These are phyloP conservation scores for Exidia glandulosa DNA, from an alignment of 768 basidiomycete genomes.

Conservation along the genomic window DNA sequence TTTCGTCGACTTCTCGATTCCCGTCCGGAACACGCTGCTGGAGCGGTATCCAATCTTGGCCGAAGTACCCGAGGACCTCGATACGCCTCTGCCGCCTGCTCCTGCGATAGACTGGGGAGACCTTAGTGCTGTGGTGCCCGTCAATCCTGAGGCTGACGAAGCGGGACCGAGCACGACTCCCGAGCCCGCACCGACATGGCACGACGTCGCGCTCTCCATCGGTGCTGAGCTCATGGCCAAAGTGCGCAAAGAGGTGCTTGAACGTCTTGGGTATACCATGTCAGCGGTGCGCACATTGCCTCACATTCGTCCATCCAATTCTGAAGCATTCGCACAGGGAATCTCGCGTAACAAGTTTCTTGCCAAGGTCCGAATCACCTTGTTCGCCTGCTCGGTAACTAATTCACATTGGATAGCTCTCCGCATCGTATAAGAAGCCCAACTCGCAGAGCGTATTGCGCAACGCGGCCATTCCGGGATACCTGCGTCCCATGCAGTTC, in stretches of 20 bases:
- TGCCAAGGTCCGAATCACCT: constrained; percentile 54
- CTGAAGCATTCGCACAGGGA: constrained; percentile 37
- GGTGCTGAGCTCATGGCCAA: constrained; percentile 80
- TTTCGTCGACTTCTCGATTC: constrained; percentile 82
- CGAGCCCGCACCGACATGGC: constrained; percentile 50
- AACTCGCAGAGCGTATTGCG: constrained; percentile 77
- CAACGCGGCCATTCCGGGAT: constrained; percentile 71
- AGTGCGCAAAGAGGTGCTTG: constrained; percentile 54
- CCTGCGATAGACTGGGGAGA: constrained; percentile 50
- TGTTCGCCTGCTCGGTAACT: not conserved
- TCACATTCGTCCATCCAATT: not conserved
- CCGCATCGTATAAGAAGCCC: constrained; percentile 86
- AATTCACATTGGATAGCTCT: constrained; percentile 38
- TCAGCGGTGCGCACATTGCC: constrained; percentile 62
- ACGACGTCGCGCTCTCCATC: constrained; percentile 82
- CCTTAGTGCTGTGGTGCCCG: constrained; percentile 52
- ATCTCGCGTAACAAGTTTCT: constrained; percentile 90
- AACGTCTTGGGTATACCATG: constrained; percentile 80
- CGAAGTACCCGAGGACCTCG: constrained; percentile 53
- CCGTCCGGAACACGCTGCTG: constrained; percentile 66
- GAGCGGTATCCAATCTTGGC: constrained; percentile 68
- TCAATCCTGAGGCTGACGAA: constrained; percentile 9
- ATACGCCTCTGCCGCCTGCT: constrained; percentile 67
- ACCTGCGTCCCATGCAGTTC: constrained; percentile 78
- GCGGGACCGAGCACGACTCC: constrained; percentile 5